A percentile compares a stretch with the other conserved stretches of the same genome.
phyloP scores from a whole-genome alignment of 495 filamentous ascomycete species.

The Cryomyces antarcticus region DNA sequence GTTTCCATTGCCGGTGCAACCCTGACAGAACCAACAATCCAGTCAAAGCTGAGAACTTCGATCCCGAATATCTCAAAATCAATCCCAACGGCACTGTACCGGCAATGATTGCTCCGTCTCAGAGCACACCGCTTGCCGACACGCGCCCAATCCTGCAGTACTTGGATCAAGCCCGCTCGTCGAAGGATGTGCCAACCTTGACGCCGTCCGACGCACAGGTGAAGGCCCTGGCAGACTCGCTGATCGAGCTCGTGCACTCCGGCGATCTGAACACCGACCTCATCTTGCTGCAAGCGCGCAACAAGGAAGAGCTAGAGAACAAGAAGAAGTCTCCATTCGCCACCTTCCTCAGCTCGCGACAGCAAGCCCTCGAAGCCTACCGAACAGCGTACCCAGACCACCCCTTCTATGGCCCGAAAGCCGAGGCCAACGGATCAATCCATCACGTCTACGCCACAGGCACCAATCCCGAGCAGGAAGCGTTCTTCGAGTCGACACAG shows the following conservation, averaged over 20 bases:
- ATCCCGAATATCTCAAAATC: neutral
- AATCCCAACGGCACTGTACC: neutral
- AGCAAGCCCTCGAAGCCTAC: neutral
- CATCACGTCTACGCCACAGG: neutral
- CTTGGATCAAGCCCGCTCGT: neutral
- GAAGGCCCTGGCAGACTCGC: neutral
- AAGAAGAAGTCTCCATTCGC: neutral
- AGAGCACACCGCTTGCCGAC: neutral
- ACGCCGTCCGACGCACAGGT: neutral
- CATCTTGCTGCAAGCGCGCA: neutral
- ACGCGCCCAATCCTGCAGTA: neutral
- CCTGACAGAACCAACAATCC: neutral
- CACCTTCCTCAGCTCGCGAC: neutral
- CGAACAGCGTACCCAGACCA: neutral
- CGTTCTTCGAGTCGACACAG: conserved; percentile 2
- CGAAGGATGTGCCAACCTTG: neutral
- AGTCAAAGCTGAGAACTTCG: neutral
- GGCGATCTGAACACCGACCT: neutral
- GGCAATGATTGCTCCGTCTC: neutral
- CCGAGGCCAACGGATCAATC: conserved; percentile 1
- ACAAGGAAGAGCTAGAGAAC: neutral
- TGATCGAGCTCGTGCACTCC: neutral
- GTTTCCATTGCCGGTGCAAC: neutral
- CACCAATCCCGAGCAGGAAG: neutral
- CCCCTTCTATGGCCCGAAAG: neutral